These are phyloP conservation scores for Pleurotus salmoneostramineus DNA, from an alignment of 768 basidiomycete genomes.

Conservation along the genomic window DNA sequence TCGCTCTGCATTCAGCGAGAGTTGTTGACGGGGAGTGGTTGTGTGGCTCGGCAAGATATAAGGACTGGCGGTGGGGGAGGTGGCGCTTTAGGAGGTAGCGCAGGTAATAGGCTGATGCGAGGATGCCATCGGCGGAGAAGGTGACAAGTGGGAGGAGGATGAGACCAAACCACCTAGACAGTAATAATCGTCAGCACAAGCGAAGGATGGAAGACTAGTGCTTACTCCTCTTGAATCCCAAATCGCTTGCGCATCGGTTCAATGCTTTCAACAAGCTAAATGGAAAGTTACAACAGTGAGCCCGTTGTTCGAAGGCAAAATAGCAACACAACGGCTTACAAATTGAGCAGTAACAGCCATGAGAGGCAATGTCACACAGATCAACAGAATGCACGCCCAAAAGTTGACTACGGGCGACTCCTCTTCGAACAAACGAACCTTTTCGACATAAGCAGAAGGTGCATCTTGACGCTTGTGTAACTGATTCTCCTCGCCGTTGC, in stretches of 20 bases:
- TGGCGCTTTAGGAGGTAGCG: constrained; percentile 37
- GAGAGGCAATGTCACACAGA: constrained; percentile 48
- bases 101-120: constrained; percentile 56
- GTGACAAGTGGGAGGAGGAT: constrained; percentile 69
- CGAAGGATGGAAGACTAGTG: not conserved
- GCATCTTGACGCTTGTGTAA: constrained; percentile 37
- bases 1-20: constrained; percentile 65
- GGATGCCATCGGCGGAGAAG: constrained; percentile 67
- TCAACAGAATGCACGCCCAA: constrained; percentile 53
- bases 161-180: constrained; percentile 67
- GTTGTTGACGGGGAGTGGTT: constrained; percentile 35
- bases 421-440: constrained; percentile 28
- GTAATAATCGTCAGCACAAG: not conserved
- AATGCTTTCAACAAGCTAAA: constrained; percentile 62
- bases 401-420: constrained; percentile 57
- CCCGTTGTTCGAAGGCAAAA: not conserved
- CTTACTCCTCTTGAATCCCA: constrained; percentile 51
- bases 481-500: constrained; percentile 34
- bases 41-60: constrained; percentile 6
- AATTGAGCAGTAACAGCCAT: constrained; percentile 72
- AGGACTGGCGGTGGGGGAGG: constrained; percentile 15
- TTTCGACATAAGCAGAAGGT: constrained; percentile 37
- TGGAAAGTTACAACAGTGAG: not conserved
- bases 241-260: constrained; percentile 44
- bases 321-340: constrained; percentile 30